Evolutionary conservation across 768 basidiomycete genomes (phyloP).

Genomic region (Amanita rimosa): DNA sequence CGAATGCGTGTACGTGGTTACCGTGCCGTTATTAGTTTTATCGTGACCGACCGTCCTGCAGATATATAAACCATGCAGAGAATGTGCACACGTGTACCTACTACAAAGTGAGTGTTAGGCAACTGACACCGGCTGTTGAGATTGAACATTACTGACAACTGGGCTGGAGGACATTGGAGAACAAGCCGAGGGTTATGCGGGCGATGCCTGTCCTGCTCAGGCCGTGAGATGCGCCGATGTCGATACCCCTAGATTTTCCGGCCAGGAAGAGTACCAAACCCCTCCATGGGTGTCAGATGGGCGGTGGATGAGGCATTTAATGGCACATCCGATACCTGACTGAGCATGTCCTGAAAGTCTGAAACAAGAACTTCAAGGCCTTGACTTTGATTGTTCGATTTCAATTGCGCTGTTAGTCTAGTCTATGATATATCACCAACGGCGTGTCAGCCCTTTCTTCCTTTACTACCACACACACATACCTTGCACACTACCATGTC

Average conservation of each 20-base stretch:
- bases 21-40: too few species aligned
- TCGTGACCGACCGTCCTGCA: not conserved
- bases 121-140: too few species aligned
- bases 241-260: slow-evolving; percentile 4
- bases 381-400: too few species aligned
- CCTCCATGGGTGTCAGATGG: slow-evolving; percentile 6
- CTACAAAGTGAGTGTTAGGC: slow-evolving; percentile 4
- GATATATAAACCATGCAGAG: not conserved
- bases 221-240: slow-evolving; percentile 3
- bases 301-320: not conserved
- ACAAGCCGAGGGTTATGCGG: not conserved
- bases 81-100: slow-evolving; percentile 5
- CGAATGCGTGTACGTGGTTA: slow-evolving; percentile 8
- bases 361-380: too few species aligned
- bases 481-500: not conserved
- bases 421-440: not conserved
- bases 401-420: too few species aligned
- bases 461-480: not conserved
- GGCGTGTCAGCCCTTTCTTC: not conserved
- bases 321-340: slow-evolving; percentile 5
- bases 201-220: slow-evolving; percentile 2
- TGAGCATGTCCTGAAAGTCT: too few species aligned
- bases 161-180: slow-evolving; percentile 4
- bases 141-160: not conserved
- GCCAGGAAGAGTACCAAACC: slow-evolving; percentile 2